Evolutionary conservation across 768 basidiomycete genomes (phyloP).

Genomic region (Calvatia gigantea): DNA sequence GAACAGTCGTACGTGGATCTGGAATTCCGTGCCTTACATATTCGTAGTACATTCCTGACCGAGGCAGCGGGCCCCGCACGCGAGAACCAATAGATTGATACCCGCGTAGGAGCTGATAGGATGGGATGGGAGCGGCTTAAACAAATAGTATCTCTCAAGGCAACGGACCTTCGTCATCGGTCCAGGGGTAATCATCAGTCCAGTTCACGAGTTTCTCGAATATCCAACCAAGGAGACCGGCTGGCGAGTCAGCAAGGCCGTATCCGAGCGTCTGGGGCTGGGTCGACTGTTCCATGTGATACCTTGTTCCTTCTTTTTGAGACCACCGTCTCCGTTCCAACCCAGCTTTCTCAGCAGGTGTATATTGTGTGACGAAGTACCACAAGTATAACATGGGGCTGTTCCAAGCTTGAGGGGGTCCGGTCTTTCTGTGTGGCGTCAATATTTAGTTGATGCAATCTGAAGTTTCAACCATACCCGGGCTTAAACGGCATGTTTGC

Average conservation of each 20-base stretch:
- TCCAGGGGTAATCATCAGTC: slow-evolving; percentile 51
- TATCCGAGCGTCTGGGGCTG: slow-evolving; percentile 55
- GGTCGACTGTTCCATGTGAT: slow-evolving; percentile 38
- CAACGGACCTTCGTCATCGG: slow-evolving; percentile 46
- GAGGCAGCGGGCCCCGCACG: slow-evolving; percentile 55
- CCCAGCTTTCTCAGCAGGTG: slow-evolving; percentile 30
- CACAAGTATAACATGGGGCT: slow-evolving; percentile 23
- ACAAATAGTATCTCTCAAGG: background rate
- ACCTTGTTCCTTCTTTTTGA: slow-evolving; percentile 29
- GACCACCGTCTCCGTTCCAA: slow-evolving; percentile 28
- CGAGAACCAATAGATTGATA: slow-evolving; percentile 60
- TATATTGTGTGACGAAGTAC: slow-evolving; percentile 25
- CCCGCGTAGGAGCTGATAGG: slow-evolving; percentile 51
- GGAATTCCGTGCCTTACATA: slow-evolving; percentile 13
- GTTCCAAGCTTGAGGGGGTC: slow-evolving; percentile 19
- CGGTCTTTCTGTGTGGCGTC: slow-evolving; percentile 7
- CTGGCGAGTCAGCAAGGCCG: slow-evolving; percentile 52
- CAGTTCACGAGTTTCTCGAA: slow-evolving; percentile 45
- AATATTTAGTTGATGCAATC: background rate
- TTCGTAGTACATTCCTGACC: slow-evolving; percentile 58
- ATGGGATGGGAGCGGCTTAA: background rate
- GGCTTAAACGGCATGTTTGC: slow-evolving; percentile 34
- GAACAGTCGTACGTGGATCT: background rate
- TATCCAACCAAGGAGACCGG: slow-evolving; percentile 50
- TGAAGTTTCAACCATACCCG: slow-evolving; percentile 25